Conservation (phyloP, 2,329 filamentous ascomycete species). For the Penicillium griseofulvum region DNA sequence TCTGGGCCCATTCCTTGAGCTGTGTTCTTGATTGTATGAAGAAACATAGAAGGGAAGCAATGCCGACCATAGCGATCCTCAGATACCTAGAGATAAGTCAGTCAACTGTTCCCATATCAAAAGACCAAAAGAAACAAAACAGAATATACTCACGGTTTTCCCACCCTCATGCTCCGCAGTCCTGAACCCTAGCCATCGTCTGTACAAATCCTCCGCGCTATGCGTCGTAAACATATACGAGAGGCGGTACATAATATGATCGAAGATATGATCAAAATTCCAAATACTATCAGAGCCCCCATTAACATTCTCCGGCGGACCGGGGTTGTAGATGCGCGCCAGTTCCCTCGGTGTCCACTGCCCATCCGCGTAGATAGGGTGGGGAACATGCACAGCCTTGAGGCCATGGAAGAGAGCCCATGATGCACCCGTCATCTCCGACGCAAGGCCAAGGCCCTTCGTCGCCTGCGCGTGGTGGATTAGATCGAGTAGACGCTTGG, state of each 20-base stretch:
- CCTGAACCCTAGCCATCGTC: conserved; percentile 51
- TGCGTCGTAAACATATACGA: conserved; percentile 31
- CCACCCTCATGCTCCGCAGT: conserved; percentile 20
- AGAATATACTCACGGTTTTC: conserved; percentile 12
- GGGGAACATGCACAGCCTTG: conserved; percentile 68
- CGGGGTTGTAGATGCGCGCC: conserved; percentile 56
- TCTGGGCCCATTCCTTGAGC: conserved; percentile 17
- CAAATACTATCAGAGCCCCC: conserved; percentile 45
- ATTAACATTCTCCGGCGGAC: conserved; percentile 48
- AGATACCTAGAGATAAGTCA: conserved; percentile 8
- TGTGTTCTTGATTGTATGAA: conserved; percentile 26
- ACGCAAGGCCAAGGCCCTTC: conserved; percentile 69
- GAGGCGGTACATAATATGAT: conserved; percentile 29
- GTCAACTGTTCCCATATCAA: not conserved
- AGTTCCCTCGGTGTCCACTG: conserved; percentile 56
- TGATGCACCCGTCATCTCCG: conserved; percentile 73
- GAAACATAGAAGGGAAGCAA: conserved; percentile 28
- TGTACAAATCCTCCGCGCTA: conserved; percentile 53
- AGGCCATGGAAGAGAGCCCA: conserved; percentile 72
- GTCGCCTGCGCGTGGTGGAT: conserved; percentile 71
- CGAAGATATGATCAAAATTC: conserved; percentile 31
- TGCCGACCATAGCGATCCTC: conserved; percentile 20
- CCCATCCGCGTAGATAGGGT: conserved; percentile 57
- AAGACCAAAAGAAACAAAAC: not conserved
- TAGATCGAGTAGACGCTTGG: conserved; percentile 17